Evolutionary conservation across 495 filamentous ascomycete genomes (phyloP), one percentile per base, ranked within the genome.

Genomic region (Rostrohypoxylon terebratum): DNA sequence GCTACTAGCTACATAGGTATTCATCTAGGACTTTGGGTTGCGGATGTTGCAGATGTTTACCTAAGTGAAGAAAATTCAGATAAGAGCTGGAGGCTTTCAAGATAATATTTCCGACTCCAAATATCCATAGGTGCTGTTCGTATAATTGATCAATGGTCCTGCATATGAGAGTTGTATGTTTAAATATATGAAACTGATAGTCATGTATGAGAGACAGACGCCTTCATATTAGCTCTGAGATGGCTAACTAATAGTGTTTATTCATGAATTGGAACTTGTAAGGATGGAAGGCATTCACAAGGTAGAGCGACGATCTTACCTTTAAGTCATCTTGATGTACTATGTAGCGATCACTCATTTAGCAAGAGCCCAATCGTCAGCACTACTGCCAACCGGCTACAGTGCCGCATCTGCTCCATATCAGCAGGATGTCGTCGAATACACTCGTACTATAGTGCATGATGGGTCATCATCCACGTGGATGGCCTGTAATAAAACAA

Each of bases 331-430:
- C 44, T 68, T 60, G 53, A 59, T 68, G 59, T 34, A 45, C 55
- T 44, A 59, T 68, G 59, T 34, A 45, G 54, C 54, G 70, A 64
- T 64, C 34, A 40, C 51, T 59, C n/a, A 65, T 65, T 73, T 65
- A 38, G 47, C 65, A 34, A 45, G 7, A 60, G 21, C 18, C 36
- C 54, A 73, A 33, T 33, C 59, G 36, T 68, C 45, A 68, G 55
- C 57, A 61, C 44, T 44, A 54, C 34, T 44, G 45, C 34, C 25
- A 40, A 23, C 21, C 16, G 16, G 40, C 23, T 58, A 47, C 31
- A 36, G n/a, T 25, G 45, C 23, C 31, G 51, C 58, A 16, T 47
- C 44, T 57, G 62, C 38, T 65, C 31, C 62, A 65, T 65, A 33
- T 45, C 34, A 45, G 55, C 54, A 16, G 42, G n/a, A 18, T 45